A percentile compares a stretch with the other conserved stretches of the same genome.
These are phyloP conservation scores for Hypocreales sp. DNA, from an alignment of 2,329 filamentous ascomycete species.

Conservation along the genomic window DNA sequence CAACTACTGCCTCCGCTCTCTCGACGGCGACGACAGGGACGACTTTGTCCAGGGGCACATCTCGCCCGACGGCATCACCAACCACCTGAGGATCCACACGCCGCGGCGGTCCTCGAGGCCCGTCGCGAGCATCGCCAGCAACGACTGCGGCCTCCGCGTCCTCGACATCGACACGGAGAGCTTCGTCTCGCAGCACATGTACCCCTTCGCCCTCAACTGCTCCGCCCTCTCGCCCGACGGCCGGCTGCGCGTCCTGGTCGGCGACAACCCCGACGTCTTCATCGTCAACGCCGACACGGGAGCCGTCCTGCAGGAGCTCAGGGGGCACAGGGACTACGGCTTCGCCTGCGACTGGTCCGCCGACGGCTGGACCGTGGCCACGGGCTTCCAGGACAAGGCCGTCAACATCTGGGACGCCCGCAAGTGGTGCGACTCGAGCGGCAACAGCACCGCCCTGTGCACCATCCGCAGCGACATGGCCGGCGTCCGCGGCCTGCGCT, in stretches of 20 bases:
- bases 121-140: conserved; percentile 45
- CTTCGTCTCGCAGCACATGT: conserved; percentile 36
- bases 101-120: conserved; percentile 36
- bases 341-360: conserved; percentile 72
- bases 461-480: conserved; percentile 51
- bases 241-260: conserved; percentile 56
- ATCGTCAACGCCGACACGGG: conserved; percentile 57
- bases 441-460: conserved; percentile 28
- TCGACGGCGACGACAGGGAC: conserved; percentile 23
- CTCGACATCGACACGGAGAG: conserved; percentile 43
- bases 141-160: conserved; percentile 42
- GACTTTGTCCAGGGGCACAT: conserved; percentile 27
- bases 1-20: conserved; percentile 32
- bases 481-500: conserved; percentile 51
- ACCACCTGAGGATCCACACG: conserved; percentile 44
- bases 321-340: conserved; percentile 52
- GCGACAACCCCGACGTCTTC: conserved; percentile 48
- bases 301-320: conserved; percentile 37
- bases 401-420: conserved; percentile 66
- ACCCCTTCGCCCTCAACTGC: conserved; percentile 54
- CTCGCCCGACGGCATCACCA: conserved; percentile 42
- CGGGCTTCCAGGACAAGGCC: conserved; percentile 59
- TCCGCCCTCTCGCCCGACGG: conserved; percentile 56
- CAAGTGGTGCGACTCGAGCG: conserved; percentile 43
- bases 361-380: conserved; percentile 61